Evolutionary conservation across 345 rosid species (phyloP).

Genomic region (Aquilaria sinensis): DNA sequence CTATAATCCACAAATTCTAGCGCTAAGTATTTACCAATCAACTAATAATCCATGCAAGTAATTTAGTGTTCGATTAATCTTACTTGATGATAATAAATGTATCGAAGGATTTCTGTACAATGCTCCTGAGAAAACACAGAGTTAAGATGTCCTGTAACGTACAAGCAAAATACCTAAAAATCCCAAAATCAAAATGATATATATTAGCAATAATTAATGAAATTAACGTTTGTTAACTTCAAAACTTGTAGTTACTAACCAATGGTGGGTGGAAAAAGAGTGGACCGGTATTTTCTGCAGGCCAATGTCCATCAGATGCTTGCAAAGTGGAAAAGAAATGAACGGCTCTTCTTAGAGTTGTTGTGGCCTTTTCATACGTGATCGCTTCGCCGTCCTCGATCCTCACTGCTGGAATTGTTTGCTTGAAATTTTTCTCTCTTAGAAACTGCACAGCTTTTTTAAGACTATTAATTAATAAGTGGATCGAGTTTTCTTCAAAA

Average conservation of each 20-base stretch:
- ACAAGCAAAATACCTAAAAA: constrained; percentile 31
- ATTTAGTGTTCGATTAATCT: not conserved
- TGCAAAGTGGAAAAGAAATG: constrained; percentile 53
- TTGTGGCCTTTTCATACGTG: constrained; percentile 35
- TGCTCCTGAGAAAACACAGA: constrained; percentile 33
- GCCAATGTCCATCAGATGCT: constrained; percentile 63
- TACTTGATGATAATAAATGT: constrained; percentile 44
- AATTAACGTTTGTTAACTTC: not conserved
- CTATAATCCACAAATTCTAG: constrained; percentile 16
- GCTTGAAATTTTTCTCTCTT: constrained; percentile 50
- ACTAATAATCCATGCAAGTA: too few relatives aligned
- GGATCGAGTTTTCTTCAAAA: too few relatives aligned
- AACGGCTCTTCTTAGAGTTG: constrained; percentile 37
- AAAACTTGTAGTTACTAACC: constrained; percentile 22
- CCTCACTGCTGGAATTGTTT: constrained; percentile 33
- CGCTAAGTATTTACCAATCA: not conserved
- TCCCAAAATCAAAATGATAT: not conserved
- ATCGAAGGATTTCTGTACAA: constrained; percentile 39
- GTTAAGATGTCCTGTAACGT: constrained; percentile 37
- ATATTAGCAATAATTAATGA: not conserved
- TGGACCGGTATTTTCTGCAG: constrained; percentile 57
- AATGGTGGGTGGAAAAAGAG: constrained; percentile 59
- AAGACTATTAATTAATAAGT: too few relatives aligned
- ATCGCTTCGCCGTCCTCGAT: constrained; percentile 39
- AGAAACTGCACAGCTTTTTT: constrained; percentile 30